phyloP scores from a whole-genome alignment of 2,329 filamentous ascomycete species.

The Aurifilum marmelostoma region DNA sequence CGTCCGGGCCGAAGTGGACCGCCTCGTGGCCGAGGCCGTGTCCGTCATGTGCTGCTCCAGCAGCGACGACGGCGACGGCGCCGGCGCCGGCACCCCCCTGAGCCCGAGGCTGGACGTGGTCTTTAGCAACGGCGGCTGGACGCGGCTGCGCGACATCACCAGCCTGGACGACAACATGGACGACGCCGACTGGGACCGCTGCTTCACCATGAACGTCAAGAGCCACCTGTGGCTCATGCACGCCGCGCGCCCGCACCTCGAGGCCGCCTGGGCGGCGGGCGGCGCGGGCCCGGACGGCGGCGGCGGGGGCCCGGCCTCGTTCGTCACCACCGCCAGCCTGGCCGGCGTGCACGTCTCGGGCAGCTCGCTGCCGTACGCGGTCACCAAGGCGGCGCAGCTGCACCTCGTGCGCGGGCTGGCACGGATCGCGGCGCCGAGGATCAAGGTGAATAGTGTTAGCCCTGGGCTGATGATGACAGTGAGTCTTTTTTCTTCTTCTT shows the following conservation, averaged over 20 bases:
- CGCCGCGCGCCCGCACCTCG: conserved; percentile 56
- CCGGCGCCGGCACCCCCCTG: too few species aligned
- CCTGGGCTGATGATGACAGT: conserved; percentile 57
- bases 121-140: conserved; percentile 73
- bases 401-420: conserved; percentile 61
- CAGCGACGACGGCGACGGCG: too few species aligned
- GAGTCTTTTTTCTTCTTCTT: conserved; percentile 26
- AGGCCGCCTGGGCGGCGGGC: conserved; percentile 41
- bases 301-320: conserved; percentile 45
- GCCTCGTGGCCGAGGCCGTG: conserved; percentile 62
- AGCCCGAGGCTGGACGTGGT: conserved; percentile 64
- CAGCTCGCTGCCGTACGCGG: conserved; percentile 69
- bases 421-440: conserved; percentile 54
- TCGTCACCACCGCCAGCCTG: conserved; percentile 66
- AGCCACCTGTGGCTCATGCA: conserved; percentile 63
- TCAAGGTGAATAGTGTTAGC: conserved; percentile 62
- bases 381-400: conserved; percentile 75
- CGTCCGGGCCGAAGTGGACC: conserved; percentile 58
- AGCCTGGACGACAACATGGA: conserved; percentile 56
- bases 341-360: conserved; percentile 67
- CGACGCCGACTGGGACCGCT: conserved; percentile 63
- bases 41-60: conserved; percentile 50
- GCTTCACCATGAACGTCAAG: conserved; percentile 66
- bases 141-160: conserved; percentile 47
- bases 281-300: too few species aligned